Base-by-base conservation (phyloP, 345 rosid genomes). In the Gossypium stocksii region DNA sequence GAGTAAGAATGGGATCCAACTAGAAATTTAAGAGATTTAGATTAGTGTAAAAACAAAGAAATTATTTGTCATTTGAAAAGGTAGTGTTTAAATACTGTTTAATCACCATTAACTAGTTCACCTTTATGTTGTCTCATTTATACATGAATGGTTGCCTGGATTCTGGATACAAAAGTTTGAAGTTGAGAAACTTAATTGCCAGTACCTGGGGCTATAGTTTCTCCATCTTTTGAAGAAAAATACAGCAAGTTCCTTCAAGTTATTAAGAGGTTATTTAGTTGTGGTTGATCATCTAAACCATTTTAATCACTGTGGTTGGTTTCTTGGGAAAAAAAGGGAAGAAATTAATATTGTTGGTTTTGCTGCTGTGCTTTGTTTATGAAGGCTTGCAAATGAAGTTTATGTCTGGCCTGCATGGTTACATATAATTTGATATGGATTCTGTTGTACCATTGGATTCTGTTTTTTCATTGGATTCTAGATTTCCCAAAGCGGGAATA, bases 1-100 rank as follows among this genome's bases (percentile, higher is more conserved):
- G 56, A 92, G 90, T 62, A 91, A 92, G 86, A 90, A 89, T 16
- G 95, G 98, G 69, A 85, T 94, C 67, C 97, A 92, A 60, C 81
- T 92, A 58, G 97, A 88, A 64, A 89, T 94, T 75, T 92, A 89
- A 76, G 53, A 52, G 19, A 57, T 43, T 25, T 73, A 25, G 54
- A 25, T 76, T n/a, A 43, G 43, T 74, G 72, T 74, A 51, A 34
- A 73, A 43, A 5, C 62, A 3, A 45, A 56, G 57, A 48, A 64
- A 11, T 46, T 62, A 20, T 10, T 58, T 52, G 48, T 66, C 58
- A 41, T 25, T 59, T 66, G 41, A 41, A 34, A 52, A 38, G 75
- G 64, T 57, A 16, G 56, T 74, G 88, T 49, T 80, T 81, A 81
- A 83, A 79, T 72, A 73, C 77, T 76, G 61, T 76, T 83, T 83